Percentiles rank a stretch among this genome's conserved stretches.
These are phyloP conservation scores for Xylaria longipes DNA, from an alignment of 495 filamentous ascomycete species.

Conservation along the genomic window DNA sequence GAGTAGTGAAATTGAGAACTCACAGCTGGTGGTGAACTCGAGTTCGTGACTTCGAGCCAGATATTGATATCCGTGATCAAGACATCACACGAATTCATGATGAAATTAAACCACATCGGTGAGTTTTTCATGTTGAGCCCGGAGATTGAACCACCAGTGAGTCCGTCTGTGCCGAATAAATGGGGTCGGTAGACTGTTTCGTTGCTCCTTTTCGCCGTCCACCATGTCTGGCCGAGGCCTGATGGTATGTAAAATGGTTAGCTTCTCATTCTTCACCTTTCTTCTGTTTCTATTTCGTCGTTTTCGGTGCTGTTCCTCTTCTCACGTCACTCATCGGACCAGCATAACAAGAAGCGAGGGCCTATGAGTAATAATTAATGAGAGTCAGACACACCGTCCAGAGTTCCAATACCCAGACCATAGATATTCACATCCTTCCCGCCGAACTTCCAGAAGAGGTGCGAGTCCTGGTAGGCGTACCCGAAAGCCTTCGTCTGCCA, in stretches of 20 bases:
- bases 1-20: not conserved
- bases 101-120: slow-evolving; percentile 68
- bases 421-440: slow-evolving; percentile 74
- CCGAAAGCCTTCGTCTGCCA: slow-evolving; percentile 68
- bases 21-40: slow-evolving; percentile 39
- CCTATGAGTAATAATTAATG: not conserved
- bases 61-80: slow-evolving; percentile 70
- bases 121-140: slow-evolving; percentile 64
- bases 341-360: not conserved
- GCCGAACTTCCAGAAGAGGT: slow-evolving; percentile 73
- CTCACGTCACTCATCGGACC: not conserved
- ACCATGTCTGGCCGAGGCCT: slow-evolving; percentile 66
- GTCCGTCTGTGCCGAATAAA: slow-evolving; percentile 64
- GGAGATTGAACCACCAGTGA: slow-evolving; percentile 63
- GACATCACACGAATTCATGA: slow-evolving; percentile 68
- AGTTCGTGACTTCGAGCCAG: slow-evolving; percentile 50
- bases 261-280: not conserved
- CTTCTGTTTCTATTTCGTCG: too few species aligned
- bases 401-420: slow-evolving; percentile 60
- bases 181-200: slow-evolving; percentile 65
- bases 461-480: slow-evolving; percentile 68
- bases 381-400: slow-evolving; percentile 13
- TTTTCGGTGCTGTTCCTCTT: not conserved
- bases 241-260: not conserved
- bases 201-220: slow-evolving; percentile 63